These are phyloP conservation scores for Entamoeba invadens DNA, from an alignment of 208 protist species.

Conservation along the genomic window DNA sequence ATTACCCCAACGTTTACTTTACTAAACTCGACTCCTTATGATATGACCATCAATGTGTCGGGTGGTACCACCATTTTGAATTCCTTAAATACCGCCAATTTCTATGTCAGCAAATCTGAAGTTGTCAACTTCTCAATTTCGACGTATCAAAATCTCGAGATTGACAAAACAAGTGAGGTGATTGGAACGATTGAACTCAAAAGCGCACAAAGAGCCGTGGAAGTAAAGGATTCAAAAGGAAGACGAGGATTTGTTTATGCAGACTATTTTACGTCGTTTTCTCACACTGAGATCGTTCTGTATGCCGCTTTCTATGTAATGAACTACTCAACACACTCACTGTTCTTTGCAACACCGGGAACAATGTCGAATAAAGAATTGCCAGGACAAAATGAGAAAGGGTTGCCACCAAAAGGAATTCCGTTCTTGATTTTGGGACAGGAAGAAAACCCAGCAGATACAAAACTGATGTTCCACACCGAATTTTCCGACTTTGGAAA, in stretches of 20 bases:
- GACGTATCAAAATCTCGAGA: too few species aligned
- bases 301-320: neutral
- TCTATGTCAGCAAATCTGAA: too few species aligned
- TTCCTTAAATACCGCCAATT: too few species aligned
- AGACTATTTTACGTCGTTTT: neutral
- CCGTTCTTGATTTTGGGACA: neutral
- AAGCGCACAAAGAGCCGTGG: neutral
- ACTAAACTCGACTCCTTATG: neutral
- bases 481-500: neutral
- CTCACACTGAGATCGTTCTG: neutral
- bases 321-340: neutral
- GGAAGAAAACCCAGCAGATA: neutral
- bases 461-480: neutral
- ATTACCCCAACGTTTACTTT: neutral
- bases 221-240: neutral
- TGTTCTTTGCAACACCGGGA: neutral
- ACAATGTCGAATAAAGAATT: neutral
- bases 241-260: neutral
- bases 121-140: too few species aligned
- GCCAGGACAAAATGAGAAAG: neutral
- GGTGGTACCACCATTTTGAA: too few species aligned
- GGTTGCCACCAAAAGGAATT: neutral
- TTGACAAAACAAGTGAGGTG: too few species aligned
- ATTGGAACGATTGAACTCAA: too few species aligned
- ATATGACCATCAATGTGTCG: neutral